Percentiles rank a stretch among this genome's conserved stretches.
Evolutionary conservation across 2,329 filamentous ascomycete genomes (phyloP).

Genomic region (Cordyceps militaris): DNA sequence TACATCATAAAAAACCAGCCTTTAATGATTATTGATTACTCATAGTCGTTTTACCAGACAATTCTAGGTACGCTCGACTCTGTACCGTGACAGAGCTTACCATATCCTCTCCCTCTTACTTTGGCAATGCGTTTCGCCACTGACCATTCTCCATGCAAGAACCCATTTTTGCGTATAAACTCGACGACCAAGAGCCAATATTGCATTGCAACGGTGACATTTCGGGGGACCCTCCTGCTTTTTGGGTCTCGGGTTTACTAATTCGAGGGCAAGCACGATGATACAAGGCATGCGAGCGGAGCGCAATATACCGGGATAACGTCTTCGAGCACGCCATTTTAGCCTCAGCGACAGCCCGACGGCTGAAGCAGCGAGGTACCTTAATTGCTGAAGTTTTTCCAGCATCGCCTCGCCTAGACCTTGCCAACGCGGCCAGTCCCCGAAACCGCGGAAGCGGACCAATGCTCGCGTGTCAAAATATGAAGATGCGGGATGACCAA

Average conservation of each 20-base stretch:
- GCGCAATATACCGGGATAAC: neutral
- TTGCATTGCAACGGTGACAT: neutral
- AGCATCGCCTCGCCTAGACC: neutral
- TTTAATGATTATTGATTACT: too few relatives aligned
- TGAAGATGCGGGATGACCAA: neutral
- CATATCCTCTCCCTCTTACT: too few relatives aligned
- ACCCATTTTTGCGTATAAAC: neutral
- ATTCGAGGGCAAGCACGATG: neutral
- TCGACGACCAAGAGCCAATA: neutral
- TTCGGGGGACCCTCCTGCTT: neutral
- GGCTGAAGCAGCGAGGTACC: neutral
- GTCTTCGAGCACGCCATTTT: slow-evolving; percentile 6
- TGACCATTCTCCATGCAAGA: too few relatives aligned
- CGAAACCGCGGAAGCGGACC: neutral
- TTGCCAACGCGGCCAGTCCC: neutral
- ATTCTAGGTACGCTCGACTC: too few relatives aligned
- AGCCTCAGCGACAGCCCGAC: neutral
- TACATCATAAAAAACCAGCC: too few relatives aligned
- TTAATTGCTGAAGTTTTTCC: neutral
- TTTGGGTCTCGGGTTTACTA: too few relatives aligned
- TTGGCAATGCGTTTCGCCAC: too few relatives aligned
- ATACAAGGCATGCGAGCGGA: slow-evolving; percentile 1
- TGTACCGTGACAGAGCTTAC: too few relatives aligned
- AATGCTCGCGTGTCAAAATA: neutral
- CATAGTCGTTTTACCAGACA: too few relatives aligned